Evolutionary conservation across 2,329 filamentous ascomycete genomes (phyloP).

Genomic region (Alternaria viburni): DNA sequence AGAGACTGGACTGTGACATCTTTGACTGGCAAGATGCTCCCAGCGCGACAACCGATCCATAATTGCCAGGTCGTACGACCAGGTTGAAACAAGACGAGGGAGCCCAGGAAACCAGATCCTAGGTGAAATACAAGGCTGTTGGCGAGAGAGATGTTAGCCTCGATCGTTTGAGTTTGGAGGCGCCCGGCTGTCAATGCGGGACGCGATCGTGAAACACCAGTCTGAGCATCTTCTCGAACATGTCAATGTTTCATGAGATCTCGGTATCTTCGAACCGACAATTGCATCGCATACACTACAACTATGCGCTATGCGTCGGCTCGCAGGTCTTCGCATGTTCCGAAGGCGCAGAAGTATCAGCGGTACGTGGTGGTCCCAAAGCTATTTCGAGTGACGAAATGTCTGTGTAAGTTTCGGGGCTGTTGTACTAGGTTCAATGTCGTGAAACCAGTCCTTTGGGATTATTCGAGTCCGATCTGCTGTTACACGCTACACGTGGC

Average conservation of each 20-base stretch:
- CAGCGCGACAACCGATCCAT: background rate
- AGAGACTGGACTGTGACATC: conserved; percentile 4
- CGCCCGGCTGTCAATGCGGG: conserved; percentile 13
- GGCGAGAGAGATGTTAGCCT: background rate
- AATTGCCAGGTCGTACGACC: conserved; percentile 3
- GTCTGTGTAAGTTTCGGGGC: conserved; percentile 1
- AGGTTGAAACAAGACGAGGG: conserved; percentile 1
- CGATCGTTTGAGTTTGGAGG: conserved; percentile 5
- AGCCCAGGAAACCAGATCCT: conserved; percentile 2
- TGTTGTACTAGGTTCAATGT: conserved; percentile 20
- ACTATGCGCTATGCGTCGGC: background rate
- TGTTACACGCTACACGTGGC: conserved; percentile 24
- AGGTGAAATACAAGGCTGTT: background rate
- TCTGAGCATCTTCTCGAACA: conserved; percentile 28
- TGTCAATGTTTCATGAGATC: conserved; percentile 33
- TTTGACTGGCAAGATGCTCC: conserved; percentile 15
- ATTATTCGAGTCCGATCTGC: conserved; percentile 12
- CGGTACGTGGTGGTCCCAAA: background rate
- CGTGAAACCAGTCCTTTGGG: conserved; percentile 18
- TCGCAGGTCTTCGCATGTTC: conserved; percentile 1
- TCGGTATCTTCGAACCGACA: conserved; percentile 12
- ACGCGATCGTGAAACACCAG: conserved; percentile 21
- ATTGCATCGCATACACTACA: conserved; percentile 11
- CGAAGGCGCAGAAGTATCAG: background rate
- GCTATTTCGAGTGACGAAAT: background rate